Evolutionary conservation across 2,329 filamentous ascomycete species (phyloP).

Genomic region (Thermoascus crustaceus): DNA sequence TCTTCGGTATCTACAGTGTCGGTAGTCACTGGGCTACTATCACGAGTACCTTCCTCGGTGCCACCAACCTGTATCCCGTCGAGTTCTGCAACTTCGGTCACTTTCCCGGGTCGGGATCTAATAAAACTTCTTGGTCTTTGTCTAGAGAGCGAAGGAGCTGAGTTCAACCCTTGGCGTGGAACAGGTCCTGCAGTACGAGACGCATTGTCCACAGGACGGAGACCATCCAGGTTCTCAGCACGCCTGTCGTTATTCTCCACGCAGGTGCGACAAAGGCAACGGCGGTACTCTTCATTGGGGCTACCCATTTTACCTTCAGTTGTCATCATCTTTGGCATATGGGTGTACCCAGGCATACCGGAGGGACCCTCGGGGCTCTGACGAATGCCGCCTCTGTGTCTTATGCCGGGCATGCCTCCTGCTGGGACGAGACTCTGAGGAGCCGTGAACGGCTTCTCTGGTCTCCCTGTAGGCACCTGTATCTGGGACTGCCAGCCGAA

Average conservation of each 20-base stretch:
- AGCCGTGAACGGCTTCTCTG: slow-evolving; percentile 13
- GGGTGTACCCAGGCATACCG: slow-evolving; percentile 31
- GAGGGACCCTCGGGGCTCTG: slow-evolving; percentile 9
- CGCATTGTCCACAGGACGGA: slow-evolving; percentile 1
- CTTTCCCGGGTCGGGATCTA: slow-evolving; percentile 6
- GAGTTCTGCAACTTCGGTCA: slow-evolving; percentile 26
- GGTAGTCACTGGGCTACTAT: background rate
- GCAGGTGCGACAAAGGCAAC: background rate
- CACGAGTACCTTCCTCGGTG: slow-evolving; percentile 8
- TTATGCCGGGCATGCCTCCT: slow-evolving; percentile 10
- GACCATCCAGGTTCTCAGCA: background rate
- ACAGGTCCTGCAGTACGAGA: slow-evolving; percentile 1
- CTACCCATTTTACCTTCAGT: slow-evolving; percentile 12
- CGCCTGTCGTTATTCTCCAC: background rate
- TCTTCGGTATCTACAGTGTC: background rate
- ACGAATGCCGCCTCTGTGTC: slow-evolving; percentile 9
- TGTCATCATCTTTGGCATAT: slow-evolving; percentile 22
- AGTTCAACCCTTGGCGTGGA: slow-evolving; percentile 3
- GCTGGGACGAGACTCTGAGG: slow-evolving; percentile 13
- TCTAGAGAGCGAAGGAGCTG: slow-evolving; percentile 1
- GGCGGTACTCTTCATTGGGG: background rate
- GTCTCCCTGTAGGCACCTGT: slow-evolving; percentile 16
- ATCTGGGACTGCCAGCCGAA: slow-evolving; percentile 19
- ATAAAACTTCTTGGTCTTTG: slow-evolving; percentile 5
- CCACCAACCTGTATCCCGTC: slow-evolving; percentile 26